These are phyloP conservation scores for Entomortierella beljakovae DNA, from an alignment of 192 early-diverging fungal species.

Conservation along the genomic window DNA sequence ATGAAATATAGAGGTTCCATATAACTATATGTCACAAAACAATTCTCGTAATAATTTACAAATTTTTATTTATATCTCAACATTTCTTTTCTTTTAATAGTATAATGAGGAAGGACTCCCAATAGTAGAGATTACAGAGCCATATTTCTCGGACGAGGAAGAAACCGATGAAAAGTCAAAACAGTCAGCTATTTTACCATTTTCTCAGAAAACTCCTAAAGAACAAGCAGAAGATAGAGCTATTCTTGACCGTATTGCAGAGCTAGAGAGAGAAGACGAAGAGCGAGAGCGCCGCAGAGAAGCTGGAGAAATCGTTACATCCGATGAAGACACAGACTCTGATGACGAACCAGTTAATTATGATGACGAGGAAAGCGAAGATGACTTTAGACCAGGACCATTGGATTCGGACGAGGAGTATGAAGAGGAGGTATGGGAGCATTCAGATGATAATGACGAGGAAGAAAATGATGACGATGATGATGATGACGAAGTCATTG, in stretches of 20 bases:
- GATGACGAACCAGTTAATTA: constrained; percentile 30
- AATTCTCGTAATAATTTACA: background rate
- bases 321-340: constrained; percentile 55
- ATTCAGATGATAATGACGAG: constrained; percentile 58
- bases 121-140: constrained; percentile 81
- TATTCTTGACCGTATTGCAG: constrained; percentile 65
- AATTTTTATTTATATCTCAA: background rate
- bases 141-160: constrained; percentile 62
- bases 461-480: constrained; percentile 56
- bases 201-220: constrained; percentile 58
- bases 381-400: constrained; percentile 54
- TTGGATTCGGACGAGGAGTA: constrained; percentile 55
- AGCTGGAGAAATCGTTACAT: constrained; percentile 55
- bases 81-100: constrained; percentile 23
- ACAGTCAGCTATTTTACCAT: constrained; percentile 45
- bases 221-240: constrained; percentile 70
- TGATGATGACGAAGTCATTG: constrained; percentile 33
- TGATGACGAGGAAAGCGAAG: constrained; percentile 50
- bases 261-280: constrained; percentile 79
- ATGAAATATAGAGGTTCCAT: background rate
- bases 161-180: constrained; percentile 36
- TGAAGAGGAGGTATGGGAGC: constrained; percentile 55
- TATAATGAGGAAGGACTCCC: constrained; percentile 83
- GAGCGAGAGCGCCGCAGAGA: constrained; percentile 56
- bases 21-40: background rate